Evolutionary conservation across 495 filamentous ascomycete genomes (phyloP), one percentile per base, ranked within the genome.

Genomic region (Pseudotulostoma volvatum): DNA sequence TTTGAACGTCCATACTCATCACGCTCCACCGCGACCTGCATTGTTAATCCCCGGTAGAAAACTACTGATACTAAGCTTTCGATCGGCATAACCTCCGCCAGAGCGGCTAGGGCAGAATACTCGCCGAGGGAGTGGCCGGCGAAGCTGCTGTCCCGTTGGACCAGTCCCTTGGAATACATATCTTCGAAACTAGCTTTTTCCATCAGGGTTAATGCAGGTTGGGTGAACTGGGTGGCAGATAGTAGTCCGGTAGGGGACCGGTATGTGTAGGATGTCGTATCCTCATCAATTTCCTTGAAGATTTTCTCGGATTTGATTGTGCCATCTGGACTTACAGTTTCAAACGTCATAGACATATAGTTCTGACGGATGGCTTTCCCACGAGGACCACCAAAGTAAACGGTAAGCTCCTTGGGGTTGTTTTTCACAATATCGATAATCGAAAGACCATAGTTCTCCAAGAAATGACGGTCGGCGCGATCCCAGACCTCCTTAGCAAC

Each of bases 321-420:
- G 7, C 90, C 90, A 52, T 99, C 90, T 4, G 82, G 65, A 33
- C 79, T 79, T 23, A 99, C 84, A 3, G 86, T 84, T 64, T 99
- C 92, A 62, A 96, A 96, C 42, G 92, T 95, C 90, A 99, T 99
- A 19, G 87, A 76, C 85, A 96, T 96, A 69, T 99, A 99, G 59
- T 96, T 96, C 52, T 92, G 75, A 40, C 92, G 82, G 44, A 99
- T 99, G 23, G 86, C 84, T 62, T 95, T 96, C 47, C 90, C 90
- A 19, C 84, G 81, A 43, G 88, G 84, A 42, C 90, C 90, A 59
- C 92, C 90, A 51, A 99, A 99, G 66, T 99, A 80, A 44, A 99
- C 85, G 2, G 92, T 99, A 42, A 99, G 74, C 63, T 99, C 92
- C 68, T 93, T 94, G 37, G 90, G 90, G 59, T 99, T 99, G 61